Evolutionary conservation across 495 filamentous ascomycete species (phyloP).

Genomic region (Aspergillus heteromorphus): DNA sequence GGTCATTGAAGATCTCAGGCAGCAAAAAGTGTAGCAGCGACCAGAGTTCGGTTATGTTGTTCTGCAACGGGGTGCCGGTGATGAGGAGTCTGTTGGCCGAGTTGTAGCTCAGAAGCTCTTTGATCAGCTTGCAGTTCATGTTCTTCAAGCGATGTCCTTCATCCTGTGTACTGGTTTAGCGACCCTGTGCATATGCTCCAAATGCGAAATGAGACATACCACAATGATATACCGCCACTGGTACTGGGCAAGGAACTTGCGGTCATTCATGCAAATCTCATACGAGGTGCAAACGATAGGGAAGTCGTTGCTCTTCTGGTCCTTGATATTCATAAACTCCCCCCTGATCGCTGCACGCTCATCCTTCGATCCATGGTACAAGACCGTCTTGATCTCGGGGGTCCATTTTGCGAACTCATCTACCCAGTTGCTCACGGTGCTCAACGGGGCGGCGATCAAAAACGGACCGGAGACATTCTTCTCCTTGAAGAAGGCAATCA

Average conservation of each 20-base stretch:
- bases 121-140: conserved; percentile 85
- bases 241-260: conserved; percentile 69
- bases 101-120: conserved; percentile 77
- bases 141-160: conserved; percentile 98
- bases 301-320: conserved; percentile 62
- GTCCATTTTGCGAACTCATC: conserved; percentile 90
- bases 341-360: conserved; percentile 67
- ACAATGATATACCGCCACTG: conserved; percentile 98
- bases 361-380: conserved; percentile 81
- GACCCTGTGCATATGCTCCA: neutral
- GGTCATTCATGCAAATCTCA: conserved; percentile 91
- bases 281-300: conserved; percentile 91
- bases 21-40: conserved; percentile 91
- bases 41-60: conserved; percentile 94
- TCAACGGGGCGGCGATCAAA: conserved; percentile 82
- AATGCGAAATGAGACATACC: conserved; percentile 39
- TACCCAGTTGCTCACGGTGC: conserved; percentile 94
- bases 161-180: conserved; percentile 47
- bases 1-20: conserved; percentile 84
- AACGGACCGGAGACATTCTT: conserved; percentile 84
- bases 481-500: conserved; percentile 84
- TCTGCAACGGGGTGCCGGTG: conserved; percentile 92
- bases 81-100: conserved; percentile 89
- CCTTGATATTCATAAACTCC: conserved; percentile 52
- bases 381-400: conserved; percentile 74